Base-by-base conservation (phyloP, 345 rosid species). In the Acer saccharum region DNA sequence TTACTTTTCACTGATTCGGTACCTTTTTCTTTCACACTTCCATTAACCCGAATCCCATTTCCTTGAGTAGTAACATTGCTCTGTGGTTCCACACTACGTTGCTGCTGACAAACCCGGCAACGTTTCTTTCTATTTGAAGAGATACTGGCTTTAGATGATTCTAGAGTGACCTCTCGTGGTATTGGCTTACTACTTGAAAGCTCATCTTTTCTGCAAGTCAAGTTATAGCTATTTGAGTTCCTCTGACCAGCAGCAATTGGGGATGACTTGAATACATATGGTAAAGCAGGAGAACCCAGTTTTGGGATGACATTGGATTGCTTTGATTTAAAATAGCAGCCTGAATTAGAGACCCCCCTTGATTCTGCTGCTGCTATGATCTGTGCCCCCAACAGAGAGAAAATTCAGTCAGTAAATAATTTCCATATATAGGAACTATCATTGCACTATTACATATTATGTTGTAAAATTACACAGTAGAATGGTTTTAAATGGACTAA, bases 281-380 rank as follows among this genome's bases (percentile, higher is more conserved):
- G 70, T 18, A 78, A 62, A 52, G 39, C 68, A 50, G 29, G 62
- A 32, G 66, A 65, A 32, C 10, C 55, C 65, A 70, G 41, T 27
- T 57, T 60, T 17, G 52, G 66, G 20, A 68, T 11, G 5, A 29
- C 14, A 65, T 64, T 77, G 25, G 48, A 43, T 52, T 80, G 68
- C 17, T 52, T 72, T 48, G 77, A 68, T 67, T 35, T 67, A 20
- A 83, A 71, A 20, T 69, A 58, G 61, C 20, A 18, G 46, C 52
- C n/a, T 13, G 63, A 52, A 16, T 46, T 41, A 44, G 75, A 68
- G 43, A 68, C 77, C 78, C 81, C 27, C 27, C 27, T 73, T 57
- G 78, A 79, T 48, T 80, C 82, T 71, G 80, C 75, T 50, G 81
- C 78, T 69, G 78, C 82, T 70, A 89, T 75, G 25, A 82, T 67